These are phyloP conservation scores for Pestalotiopsis sp. DNA, from an alignment of 2,329 filamentous ascomycete species.

Conservation along the genomic window DNA sequence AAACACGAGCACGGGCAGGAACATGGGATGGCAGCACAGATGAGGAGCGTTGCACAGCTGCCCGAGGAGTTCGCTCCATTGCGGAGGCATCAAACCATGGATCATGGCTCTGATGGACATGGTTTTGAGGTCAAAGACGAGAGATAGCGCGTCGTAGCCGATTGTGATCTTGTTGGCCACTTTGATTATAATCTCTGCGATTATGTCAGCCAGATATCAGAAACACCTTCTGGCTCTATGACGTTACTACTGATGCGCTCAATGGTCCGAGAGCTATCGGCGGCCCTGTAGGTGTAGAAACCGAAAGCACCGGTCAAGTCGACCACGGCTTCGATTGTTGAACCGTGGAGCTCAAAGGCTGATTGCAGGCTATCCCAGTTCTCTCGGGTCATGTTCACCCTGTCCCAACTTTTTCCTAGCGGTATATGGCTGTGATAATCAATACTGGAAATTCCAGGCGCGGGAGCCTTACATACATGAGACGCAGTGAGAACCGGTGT, in stretches of 20 bases:
- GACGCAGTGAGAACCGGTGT: not conserved
- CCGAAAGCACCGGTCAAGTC: not conserved
- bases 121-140: not conserved
- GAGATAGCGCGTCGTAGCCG: not conserved
- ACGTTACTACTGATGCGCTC: not conserved
- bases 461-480: not conserved
- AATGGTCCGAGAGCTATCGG: not conserved
- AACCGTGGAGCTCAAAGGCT: not conserved
- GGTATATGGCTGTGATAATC: not conserved
- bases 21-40: not conserved
- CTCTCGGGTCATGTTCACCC: not conserved
- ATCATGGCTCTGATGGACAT: not conserved
- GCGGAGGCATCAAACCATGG: not conserved
- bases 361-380: not conserved
- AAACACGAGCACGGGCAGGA: not conserved
- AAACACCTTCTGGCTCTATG: not conserved
- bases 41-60: not conserved
- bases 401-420: not conserved
- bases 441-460: not conserved
- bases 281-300: not conserved
- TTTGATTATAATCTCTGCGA: not conserved
- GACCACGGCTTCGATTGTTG: not conserved
- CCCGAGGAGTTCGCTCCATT: not conserved
- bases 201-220: not conserved
- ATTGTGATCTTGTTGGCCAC: conserved; percentile 4